Evolutionary conservation across 768 basidiomycete genomes (phyloP).

Genomic region (Porpolomopsis calyptriformis): DNA sequence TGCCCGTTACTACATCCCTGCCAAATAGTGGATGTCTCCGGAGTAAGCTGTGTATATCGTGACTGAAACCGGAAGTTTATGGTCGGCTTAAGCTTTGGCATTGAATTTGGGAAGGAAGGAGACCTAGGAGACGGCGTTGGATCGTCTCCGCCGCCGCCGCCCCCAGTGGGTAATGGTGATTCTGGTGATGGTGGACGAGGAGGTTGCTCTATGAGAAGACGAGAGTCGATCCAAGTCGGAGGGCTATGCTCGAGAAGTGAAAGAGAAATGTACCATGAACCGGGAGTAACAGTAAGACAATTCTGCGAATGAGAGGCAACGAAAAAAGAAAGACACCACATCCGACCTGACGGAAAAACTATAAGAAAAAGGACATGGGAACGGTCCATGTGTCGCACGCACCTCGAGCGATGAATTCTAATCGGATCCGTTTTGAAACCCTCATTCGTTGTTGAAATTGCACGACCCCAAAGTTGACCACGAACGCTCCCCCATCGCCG

Average conservation of each 20-base stretch:
- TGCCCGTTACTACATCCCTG: constrained; percentile 8
- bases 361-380: constrained; percentile 1
- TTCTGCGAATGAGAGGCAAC: constrained; percentile 15
- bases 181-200: constrained; percentile 4
- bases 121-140: background rate
- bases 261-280: constrained; percentile 41
- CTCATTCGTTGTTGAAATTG: constrained; percentile 68
- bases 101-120: constrained; percentile 2
- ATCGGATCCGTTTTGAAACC: constrained; percentile 37
- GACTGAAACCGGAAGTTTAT: constrained; percentile 31
- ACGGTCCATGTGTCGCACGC: constrained; percentile 5
- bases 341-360: constrained; percentile 30
- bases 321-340: constrained; percentile 45
- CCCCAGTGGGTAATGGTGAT: too few species aligned
- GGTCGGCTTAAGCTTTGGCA: constrained; percentile 21
- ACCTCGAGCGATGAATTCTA: constrained; percentile 61
- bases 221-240: constrained; percentile 46
- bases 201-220: constrained; percentile 33
- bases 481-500: constrained; percentile 44
- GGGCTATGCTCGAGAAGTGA: constrained; percentile 45
- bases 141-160: background rate
- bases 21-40: constrained; percentile 8
- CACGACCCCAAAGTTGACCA: constrained; percentile 38
- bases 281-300: constrained; percentile 16
- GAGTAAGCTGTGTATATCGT: constrained; percentile 21